Evolutionary conservation across 305 asterid species (phyloP).

Genomic region (Fraxinus greggii): DNA sequence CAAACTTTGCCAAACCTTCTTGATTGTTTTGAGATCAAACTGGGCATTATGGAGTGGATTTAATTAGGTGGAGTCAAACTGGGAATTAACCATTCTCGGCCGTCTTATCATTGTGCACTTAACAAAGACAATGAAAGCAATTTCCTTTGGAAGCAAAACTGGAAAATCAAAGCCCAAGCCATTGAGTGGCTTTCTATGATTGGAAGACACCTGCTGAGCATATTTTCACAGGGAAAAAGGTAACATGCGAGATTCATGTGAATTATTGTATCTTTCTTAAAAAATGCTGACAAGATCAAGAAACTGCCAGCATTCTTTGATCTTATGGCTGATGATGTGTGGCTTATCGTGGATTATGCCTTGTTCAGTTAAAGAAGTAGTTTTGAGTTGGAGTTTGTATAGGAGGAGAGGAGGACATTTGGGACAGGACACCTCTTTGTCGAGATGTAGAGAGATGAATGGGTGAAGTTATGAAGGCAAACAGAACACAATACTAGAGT

Average conservation of each 20-base stretch:
- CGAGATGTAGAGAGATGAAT: background rate
- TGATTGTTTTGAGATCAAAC: background rate
- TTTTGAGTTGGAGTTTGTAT: background rate
- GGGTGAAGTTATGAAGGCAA: background rate
- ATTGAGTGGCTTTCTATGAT: background rate
- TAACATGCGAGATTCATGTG: background rate
- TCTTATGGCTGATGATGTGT: background rate
- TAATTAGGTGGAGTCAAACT: background rate
- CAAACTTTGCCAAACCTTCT: background rate
- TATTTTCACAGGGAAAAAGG: background rate
- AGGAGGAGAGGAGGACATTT: background rate
- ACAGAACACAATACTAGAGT: background rate
- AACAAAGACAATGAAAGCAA: background rate
- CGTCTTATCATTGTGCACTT: background rate
- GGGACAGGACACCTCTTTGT: background rate
- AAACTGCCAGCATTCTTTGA: background rate
- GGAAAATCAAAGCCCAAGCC: background rate
- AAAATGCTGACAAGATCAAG: background rate
- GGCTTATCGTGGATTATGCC: background rate
- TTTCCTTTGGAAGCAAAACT: background rate
- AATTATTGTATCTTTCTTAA: background rate
- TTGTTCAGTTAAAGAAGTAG: background rate
- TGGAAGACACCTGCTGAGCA: background rate
- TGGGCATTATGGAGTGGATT: background rate
- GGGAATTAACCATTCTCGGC: background rate